Evolutionary conservation across 2,329 filamentous ascomycete species (phyloP), one percentile per base, ranked within the genome.

Genomic region (Penicillium sp.): DNA sequence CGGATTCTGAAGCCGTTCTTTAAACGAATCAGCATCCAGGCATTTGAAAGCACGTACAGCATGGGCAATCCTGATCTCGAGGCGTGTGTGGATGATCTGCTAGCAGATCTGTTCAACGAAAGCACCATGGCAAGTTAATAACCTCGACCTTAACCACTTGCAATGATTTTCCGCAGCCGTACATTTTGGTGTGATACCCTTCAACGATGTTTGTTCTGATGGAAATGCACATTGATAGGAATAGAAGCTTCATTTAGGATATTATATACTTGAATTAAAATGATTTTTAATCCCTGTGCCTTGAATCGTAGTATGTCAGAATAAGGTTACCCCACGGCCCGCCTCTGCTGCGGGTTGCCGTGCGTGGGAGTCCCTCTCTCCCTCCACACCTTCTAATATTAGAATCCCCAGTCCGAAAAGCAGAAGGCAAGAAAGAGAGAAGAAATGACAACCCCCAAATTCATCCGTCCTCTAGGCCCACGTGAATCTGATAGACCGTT

Each of bases 1-100:
- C 88, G 88, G 68, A 83, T 97, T 12, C 74, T 97, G 60, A 81
- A 89, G 63, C 93, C 93, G 0, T 97, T 97, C 74, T 91, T 97
- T 68, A 88, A 88, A 14, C 89, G 95, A 69, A 76, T 99, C 61
- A 97, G 92, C 69, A 97, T 99, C 66, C 90, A 87, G 70, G 88
- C 90, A 0, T 99, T 97, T 74, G 94, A 99, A 77, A 89, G 87
- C 60, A 93, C 89, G 55, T 99, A 99, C 71, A 85, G 88, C 16
- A 92, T 97, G 85, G 86, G 85, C 35, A 72, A 72, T 43, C 74
- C 88, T 24, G 90, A 95, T 70, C 69, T 80, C 64, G 82, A 85
- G 52, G 79, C 78, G 9, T 91, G 89, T 65, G 77, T 82, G 53
- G 76, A 81, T 62, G 81, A 81, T 48, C 67, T 95, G 59, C 69